Evolutionary conservation across 192 early-diverging fungal species (phyloP).

Genomic region (Neocallimastix lanati): DNA sequence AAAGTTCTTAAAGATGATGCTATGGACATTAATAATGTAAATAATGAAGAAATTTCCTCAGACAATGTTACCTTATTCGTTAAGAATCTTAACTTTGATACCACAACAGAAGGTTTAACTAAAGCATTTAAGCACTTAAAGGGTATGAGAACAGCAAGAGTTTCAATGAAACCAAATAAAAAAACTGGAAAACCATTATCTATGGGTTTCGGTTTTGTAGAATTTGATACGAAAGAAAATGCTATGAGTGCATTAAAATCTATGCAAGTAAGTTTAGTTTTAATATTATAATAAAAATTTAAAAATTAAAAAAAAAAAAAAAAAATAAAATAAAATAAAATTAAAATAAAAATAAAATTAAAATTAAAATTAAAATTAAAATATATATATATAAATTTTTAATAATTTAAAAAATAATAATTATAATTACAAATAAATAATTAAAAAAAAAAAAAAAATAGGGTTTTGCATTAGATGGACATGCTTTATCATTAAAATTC

Average conservation of each 20-base stretch:
- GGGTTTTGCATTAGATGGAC: constrained; percentile 67
- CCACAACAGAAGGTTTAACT: constrained; percentile 56
- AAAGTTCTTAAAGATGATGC: constrained; percentile 6
- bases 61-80: constrained; percentile 71
- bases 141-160: constrained; percentile 62
- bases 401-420: too few relatives aligned
- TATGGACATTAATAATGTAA: constrained; percentile 6
- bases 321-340: neutral
- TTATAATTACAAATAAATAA: too few relatives aligned
- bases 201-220: constrained; percentile 96
- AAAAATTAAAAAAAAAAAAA: neutral
- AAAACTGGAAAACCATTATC: constrained; percentile 64
- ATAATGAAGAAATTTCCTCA: constrained; percentile 30
- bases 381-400: too few relatives aligned
- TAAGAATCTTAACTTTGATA: constrained; percentile 89
- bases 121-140: constrained; percentile 53
- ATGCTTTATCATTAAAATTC: constrained; percentile 75
- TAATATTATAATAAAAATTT: too few relatives aligned
- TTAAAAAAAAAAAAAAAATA: neutral
- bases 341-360: too few relatives aligned
- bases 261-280: constrained; percentile 40
- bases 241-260: constrained; percentile 69
- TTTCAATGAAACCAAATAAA: constrained; percentile 69
- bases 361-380: too few relatives aligned
- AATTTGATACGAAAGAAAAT: constrained; percentile 64